Base-by-base conservation (phyloP, 176 grass and related monocot genomes). In the Poa annua region DNA sequence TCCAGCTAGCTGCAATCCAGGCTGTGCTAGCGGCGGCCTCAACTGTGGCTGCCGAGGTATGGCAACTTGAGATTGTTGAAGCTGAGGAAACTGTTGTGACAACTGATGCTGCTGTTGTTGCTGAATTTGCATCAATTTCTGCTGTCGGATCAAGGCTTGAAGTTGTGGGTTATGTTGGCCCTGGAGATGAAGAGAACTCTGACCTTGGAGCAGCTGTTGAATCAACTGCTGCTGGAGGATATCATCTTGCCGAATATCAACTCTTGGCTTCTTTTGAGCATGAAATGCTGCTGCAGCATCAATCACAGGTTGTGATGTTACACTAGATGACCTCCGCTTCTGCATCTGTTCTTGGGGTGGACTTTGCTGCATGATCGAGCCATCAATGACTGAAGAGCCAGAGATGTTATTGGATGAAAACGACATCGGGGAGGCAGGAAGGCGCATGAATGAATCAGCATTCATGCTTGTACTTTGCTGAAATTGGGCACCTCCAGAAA, bases 361-460 rank as follows among this genome's bases (percentile, higher is more conserved):
- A 74, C 83, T 96, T 73, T 92, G 93, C 74, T 99, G 97, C 60
- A 93, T 87, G 75, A 95, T 93, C 70, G 91, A 89, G 70, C 93
- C 93, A 81, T 99, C 93, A 83, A 99, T 90, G 62, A 96, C 93
- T 66, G 97, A 96, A 51, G 97, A 94, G 64, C 93, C 87, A 66
- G 97, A 99, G 45, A 94, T 92, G 77, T 99, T 98, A 88, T 93
- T 99, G 53, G 97, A 99, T 65, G 97, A 99, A 87, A 99, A 99
- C 32, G 97, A 99, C 87, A 99, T 96, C 41, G 97, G 97, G 22
- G 97, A 99, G 59, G 97, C 91, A 84, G 97, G 97, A 51, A 99
- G 84, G 66, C 91, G 91, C 87, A 88, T 93, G 78, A 93, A 96
- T 21, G 96, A 94, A 39, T 99, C 97, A 56, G 83, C 92, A 74